phyloP scores from a whole-genome alignment of 345 rosid species.

The Lepidium sativum region DNA sequence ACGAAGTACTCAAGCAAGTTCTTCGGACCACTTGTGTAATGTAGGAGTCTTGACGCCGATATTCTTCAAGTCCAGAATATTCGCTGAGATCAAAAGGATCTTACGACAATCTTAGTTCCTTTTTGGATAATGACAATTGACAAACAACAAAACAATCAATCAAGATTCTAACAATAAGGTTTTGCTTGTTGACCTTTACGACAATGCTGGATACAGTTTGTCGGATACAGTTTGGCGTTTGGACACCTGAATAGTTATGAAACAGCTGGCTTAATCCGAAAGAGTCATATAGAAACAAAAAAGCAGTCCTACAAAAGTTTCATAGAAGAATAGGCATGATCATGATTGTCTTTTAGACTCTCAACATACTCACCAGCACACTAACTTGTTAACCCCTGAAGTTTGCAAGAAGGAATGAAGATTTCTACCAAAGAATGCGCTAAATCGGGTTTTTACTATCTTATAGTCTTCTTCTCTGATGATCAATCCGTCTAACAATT shows the following conservation, averaged over 20 bases:
- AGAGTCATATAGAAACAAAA: background rate
- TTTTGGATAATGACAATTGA: background rate
- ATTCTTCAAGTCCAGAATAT: slow-evolving; percentile 71
- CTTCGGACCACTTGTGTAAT: slow-evolving; percentile 52
- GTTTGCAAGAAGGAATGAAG: slow-evolving; percentile 63
- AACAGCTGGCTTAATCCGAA: background rate
- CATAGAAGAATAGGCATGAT: background rate
- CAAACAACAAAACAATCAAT: background rate
- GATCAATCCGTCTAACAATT: slow-evolving; percentile 58
- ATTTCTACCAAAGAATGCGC: slow-evolving; percentile 75
- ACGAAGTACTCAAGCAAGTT: background rate
- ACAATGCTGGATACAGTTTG: slow-evolving; percentile 51
- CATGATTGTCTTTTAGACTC: background rate
- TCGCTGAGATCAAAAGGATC: slow-evolving; percentile 41
- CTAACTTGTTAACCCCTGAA: slow-evolving; percentile 41
- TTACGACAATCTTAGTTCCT: slow-evolving; percentile 13
- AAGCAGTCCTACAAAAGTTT: background rate
- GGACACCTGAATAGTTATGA: slow-evolving; percentile 45
- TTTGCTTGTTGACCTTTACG: background rate
- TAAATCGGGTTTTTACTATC: slow-evolving; percentile 74
- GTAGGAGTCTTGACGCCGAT: slow-evolving; percentile 54
- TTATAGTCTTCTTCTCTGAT: slow-evolving; percentile 76
- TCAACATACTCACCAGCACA: slow-evolving; percentile 40
- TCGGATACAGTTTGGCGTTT: slow-evolving; percentile 79
- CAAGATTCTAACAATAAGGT: background rate